phyloP scores from a whole-genome alignment of 768 basidiomycete species.

The Suillus sp. region DNA sequence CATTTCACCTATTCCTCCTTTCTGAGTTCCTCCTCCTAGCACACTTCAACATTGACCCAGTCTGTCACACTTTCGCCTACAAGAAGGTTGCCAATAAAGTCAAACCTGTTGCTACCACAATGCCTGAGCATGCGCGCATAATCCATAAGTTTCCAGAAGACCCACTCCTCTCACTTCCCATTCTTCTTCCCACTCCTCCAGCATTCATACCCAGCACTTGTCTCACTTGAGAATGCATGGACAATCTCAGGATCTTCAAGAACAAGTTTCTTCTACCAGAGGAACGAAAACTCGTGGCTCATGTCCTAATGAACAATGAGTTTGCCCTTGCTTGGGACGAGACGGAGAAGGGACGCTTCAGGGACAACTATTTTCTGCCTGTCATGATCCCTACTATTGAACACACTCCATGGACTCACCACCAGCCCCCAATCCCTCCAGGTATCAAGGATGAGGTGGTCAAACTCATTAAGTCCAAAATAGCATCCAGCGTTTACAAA shows the following conservation, averaged over 20 bases:
- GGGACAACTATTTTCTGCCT: no score
- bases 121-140: constrained; percentile 37
- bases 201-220: neutral
- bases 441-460: no score
- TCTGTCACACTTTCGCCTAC: constrained; percentile 21
- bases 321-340: constrained; percentile 43
- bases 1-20: neutral
- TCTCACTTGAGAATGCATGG: neutral
- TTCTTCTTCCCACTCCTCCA: neutral
- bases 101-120: constrained; percentile 31
- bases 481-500: no score
- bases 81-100: constrained; percentile 36
- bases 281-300: neutral
- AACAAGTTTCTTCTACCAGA: constrained; percentile 12
- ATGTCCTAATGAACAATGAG: constrained; percentile 36
- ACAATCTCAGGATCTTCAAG: neutral
- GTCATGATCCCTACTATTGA: no score
- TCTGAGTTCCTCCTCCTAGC: neutral
- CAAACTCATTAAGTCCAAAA: no score
- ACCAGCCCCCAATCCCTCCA: no score
- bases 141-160: constrained; percentile 34
- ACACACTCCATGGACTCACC: no score
- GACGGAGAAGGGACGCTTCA: constrained; percentile 18
- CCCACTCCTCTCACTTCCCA: constrained; percentile 33
- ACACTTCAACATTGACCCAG: neutral